phyloP scores from a whole-genome alignment of 1,284 basidiomycete genomes.

The Marasmius fiardii region DNA sequence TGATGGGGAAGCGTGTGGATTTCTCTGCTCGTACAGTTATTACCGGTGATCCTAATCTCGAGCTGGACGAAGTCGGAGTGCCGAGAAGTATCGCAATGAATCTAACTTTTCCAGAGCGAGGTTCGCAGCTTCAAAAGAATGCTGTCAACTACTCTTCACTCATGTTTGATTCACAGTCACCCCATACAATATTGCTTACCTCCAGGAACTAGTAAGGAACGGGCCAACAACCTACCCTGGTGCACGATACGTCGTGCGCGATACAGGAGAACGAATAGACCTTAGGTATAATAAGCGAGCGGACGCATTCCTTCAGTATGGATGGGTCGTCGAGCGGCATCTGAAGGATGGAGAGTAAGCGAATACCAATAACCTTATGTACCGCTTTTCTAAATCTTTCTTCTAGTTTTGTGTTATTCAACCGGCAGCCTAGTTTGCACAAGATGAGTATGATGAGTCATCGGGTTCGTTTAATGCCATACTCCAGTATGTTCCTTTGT shows the following conservation, averaged over 20 bases:
- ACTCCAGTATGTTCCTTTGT: slow-evolving; percentile 78
- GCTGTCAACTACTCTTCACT: neutral
- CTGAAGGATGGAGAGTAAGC: slow-evolving; percentile 96
- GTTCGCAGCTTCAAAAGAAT: slow-evolving; percentile 37
- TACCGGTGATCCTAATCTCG: slow-evolving; percentile 97
- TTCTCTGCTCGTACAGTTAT: slow-evolving; percentile 99
- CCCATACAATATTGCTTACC: slow-evolving; percentile 93
- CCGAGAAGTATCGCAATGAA: slow-evolving; percentile 98
- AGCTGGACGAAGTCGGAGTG: slow-evolving; percentile 97
- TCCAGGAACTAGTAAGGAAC: slow-evolving; percentile 96
- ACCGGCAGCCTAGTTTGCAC: slow-evolving; percentile 97
- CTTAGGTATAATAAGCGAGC: slow-evolving; percentile 96
- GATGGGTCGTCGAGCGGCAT: slow-evolving; percentile 99
- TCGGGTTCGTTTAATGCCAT: slow-evolving; percentile 96
- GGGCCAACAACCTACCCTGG: slow-evolving; percentile 96
- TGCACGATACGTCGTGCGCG: slow-evolving; percentile 95
- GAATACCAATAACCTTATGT: neutral
- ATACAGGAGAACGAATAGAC: slow-evolving; percentile 98
- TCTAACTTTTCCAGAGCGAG: slow-evolving; percentile 95
- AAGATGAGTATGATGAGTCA: slow-evolving; percentile 99
- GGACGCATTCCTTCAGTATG: slow-evolving; percentile 96
- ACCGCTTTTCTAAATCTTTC: neutral
- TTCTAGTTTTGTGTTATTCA: slow-evolving; percentile 89
- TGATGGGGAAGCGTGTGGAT: slow-evolving; percentile 99
- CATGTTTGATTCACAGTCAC: slow-evolving; percentile 61